Evolutionary conservation across 129 eudicot species (phyloP), one percentile per base, ranked within the genome.

Genomic region (Apium graveolens): DNA sequence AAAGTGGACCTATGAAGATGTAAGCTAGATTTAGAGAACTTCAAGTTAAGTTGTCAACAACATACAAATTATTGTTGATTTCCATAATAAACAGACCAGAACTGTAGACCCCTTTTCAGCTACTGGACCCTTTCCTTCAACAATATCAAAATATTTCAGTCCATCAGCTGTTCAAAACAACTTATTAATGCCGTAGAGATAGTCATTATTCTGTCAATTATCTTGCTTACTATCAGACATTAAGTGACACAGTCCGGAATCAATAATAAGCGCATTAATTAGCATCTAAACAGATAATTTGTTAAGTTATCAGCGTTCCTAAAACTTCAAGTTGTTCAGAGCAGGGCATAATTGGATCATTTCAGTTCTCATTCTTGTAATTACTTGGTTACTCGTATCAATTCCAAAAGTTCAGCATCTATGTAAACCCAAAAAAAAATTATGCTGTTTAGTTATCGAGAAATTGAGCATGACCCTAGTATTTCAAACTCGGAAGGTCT

Each of bases 61-160:
- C 69, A 31, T 18, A 6, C 49, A 85, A 51, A 43, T 57, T 35
- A 79, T 74, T 44, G 32, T 78, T 8, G 26, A 48, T 9, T 53
- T 71, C 76, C 65, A 31, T 26, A 55, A 29, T 12, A 85, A 51
- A 83, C 65, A 18, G 66, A 94, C 98, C 96, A 86, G 95, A 83
- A 95, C 91, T 0, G 84, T 86, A 70, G 96, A 83, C 39, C 99
- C 97, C 84, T 91, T 95, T 79, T 83, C 93, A 83, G 99, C 99
- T 63, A 79, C 77, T 24, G 93, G 92, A 45, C 99, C 99, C 80
- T 87, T 95, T 60, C 97, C 99, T 83, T 90, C 90, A 68, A 85
- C 84, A 78, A 95, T 35, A 90, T 95, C 99, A 81, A 90, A 92
- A 83, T 95, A 95, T 85, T 95, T 92, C 65, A 95, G 82, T 69